Evolutionary conservation across 768 basidiomycete genomes (phyloP).

Genomic region (Chiua virens): DNA sequence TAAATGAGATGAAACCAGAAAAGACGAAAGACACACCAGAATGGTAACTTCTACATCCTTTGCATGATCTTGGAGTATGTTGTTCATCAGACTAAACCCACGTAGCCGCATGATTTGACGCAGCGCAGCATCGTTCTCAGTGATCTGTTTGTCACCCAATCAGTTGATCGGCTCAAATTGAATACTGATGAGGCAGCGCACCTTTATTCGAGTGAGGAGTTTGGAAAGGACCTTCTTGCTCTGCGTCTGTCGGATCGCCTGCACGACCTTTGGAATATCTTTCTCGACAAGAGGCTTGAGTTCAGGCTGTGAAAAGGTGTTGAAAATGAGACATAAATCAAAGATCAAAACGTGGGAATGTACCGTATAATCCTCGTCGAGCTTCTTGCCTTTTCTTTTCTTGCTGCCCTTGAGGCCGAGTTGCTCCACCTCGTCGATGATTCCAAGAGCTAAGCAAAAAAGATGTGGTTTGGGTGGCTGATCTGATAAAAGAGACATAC

Average conservation of each 20-base stretch:
- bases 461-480: not conserved
- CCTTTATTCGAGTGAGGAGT: constrained; percentile 83
- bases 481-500: constrained; percentile 36
- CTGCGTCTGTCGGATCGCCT: constrained; percentile 85
- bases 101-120: constrained; percentile 89
- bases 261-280: constrained; percentile 89
- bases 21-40: constrained; percentile 48
- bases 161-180: not conserved
- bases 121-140: constrained; percentile 74
- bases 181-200: constrained; percentile 26
- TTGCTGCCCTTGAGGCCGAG: constrained; percentile 83
- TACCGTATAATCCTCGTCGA: constrained; percentile 93
- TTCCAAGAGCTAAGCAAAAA: constrained; percentile 72
- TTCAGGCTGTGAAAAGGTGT: constrained; percentile 53
- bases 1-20: not conserved
- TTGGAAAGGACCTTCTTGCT: constrained; percentile 82
- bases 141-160: constrained; percentile 54
- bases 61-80: constrained; percentile 74
- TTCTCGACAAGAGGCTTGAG: constrained; percentile 72
- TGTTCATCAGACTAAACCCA: constrained; percentile 90
- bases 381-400: constrained; percentile 88
- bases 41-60: constrained; percentile 70
- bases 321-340: not conserved
- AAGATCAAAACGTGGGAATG: constrained; percentile 11
- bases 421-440: constrained; percentile 84